A percentile compares a stretch with the other conserved stretches of the same genome.
Evolutionary conservation across 1,284 basidiomycete genomes (phyloP).

Genomic region (Heliocybe sulcata): DNA sequence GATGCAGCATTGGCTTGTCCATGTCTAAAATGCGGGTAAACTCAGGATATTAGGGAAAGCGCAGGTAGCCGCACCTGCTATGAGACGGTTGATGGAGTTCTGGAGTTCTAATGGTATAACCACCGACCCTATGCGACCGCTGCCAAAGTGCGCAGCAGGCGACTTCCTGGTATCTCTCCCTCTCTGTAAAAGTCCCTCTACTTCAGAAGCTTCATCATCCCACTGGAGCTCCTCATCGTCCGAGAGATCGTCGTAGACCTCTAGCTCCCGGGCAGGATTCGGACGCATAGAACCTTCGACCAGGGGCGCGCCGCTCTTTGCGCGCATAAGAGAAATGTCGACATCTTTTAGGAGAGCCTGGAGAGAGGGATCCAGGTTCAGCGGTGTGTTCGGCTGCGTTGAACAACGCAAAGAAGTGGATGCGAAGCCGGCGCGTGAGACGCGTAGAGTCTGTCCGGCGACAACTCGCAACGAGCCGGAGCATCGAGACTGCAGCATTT

Average conservation of each 20-base stretch:
- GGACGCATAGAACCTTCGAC: constrained; percentile 9
- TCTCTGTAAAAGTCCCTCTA: constrained; percentile 24
- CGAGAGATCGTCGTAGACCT: constrained; percentile 31
- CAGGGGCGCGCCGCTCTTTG: constrained; percentile 21
- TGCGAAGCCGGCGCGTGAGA: constrained; percentile 4
- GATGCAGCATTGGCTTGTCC: constrained; percentile 56
- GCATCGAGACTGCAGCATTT: neutral
- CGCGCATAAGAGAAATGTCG: constrained; percentile 52
- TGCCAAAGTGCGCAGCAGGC: constrained; percentile 76
- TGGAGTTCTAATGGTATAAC: constrained; percentile 66
- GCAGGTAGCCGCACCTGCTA: constrained; percentile 40
- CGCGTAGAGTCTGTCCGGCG: neutral
- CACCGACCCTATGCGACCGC: constrained; percentile 61
- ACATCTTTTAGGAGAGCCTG: constrained; percentile 54
- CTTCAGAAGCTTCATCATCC: constrained; percentile 8
- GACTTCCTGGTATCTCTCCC: constrained; percentile 56
- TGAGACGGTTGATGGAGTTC: constrained; percentile 46
- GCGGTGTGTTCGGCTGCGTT: constrained; percentile 29
- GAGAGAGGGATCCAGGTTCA: constrained; percentile 59
- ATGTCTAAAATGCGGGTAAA: constrained; percentile 33
- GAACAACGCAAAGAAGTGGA: constrained; percentile 5
- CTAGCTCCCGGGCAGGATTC: constrained; percentile 38
- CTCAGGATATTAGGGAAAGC: constrained; percentile 1
- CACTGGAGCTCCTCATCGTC: constrained; percentile 6
- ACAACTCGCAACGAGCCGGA: neutral